A percentile compares a stretch with the other conserved stretches of the same genome.
phyloP scores from a whole-genome alignment of 345 rosid species.

The Populus ilicifolia region DNA sequence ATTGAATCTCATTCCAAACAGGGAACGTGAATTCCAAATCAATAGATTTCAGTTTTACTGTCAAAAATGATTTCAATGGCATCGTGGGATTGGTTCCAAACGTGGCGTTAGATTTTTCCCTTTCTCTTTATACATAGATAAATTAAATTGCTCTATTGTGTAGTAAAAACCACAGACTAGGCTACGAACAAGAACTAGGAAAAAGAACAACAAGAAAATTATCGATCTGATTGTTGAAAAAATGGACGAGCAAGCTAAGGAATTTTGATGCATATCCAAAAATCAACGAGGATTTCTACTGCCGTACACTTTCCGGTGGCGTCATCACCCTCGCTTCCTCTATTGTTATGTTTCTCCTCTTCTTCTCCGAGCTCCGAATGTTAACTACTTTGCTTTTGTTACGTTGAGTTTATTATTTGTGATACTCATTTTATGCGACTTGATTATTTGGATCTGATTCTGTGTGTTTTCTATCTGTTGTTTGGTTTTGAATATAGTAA shows the following conservation, averaged over 20 bases:
- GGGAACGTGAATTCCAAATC: not conserved
- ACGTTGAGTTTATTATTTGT: not conserved
- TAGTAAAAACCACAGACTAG: not conserved
- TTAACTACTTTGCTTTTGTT: not conserved
- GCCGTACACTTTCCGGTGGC: constrained; percentile 95
- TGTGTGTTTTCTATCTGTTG: not conserved
- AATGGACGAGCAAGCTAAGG: constrained; percentile 75
- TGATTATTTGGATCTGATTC: not conserved
- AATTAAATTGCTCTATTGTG: not conserved
- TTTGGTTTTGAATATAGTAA: too few relatives aligned
- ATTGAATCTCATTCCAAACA: not conserved
- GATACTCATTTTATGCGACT: not conserved
- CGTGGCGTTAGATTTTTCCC: not conserved
- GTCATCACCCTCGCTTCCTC: constrained; percentile 84
- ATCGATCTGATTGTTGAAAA: not conserved
- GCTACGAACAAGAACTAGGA: not conserved
- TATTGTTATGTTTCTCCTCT: constrained; percentile 85
- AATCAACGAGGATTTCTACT: constrained; percentile 92
- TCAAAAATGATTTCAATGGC: not conserved
- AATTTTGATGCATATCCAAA: constrained; percentile 94
- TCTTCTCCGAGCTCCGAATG: constrained; percentile 92
- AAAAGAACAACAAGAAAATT: not conserved
- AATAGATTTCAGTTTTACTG: not conserved
- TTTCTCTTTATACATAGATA: not conserved
- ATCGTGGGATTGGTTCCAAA: not conserved